Evolutionary conservation across 2,329 filamentous ascomycete genomes (phyloP).

Genomic region (Apiospora koreana): DNA sequence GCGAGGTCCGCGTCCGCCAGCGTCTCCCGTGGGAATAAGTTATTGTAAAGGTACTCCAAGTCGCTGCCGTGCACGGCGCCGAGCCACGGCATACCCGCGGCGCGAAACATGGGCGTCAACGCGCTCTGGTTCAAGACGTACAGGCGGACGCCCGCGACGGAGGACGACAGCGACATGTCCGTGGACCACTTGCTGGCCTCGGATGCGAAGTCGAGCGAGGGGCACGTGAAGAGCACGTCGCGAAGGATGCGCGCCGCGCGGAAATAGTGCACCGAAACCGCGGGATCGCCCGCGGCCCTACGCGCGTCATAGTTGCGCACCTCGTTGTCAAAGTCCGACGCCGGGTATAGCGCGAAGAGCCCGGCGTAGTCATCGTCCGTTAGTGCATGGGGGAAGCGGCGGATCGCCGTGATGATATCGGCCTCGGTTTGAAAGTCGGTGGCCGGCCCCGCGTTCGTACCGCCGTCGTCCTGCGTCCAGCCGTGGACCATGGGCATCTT

Average conservation of each 20-base stretch:
- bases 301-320: constrained; percentile 6
- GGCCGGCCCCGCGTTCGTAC: constrained; percentile 24
- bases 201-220: constrained; percentile 22
- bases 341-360: constrained; percentile 28
- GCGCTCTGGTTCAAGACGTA: constrained; percentile 14
- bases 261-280: constrained; percentile 24
- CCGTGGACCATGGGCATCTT: constrained; percentile 24
- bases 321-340: constrained; percentile 25
- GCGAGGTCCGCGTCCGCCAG: background rate
- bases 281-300: constrained; percentile 22
- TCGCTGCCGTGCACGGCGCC: constrained; percentile 11
- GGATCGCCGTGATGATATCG: constrained; percentile 25
- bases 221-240: constrained; percentile 27
- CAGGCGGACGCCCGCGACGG: background rate
- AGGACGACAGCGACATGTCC: background rate
- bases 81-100: constrained; percentile 11
- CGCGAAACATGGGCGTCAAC: constrained; percentile 10
- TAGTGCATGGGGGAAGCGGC: constrained; percentile 22
- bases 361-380: constrained; percentile 25
- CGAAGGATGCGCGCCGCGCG: constrained; percentile 24
- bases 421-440: constrained; percentile 23
- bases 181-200: constrained; percentile 16
- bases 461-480: constrained; percentile 31
- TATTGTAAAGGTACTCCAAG: constrained; percentile 9
- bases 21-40: constrained; percentile 2